These are phyloP conservation scores for Trametes coccinea DNA, from an alignment of 768 basidiomycete species.

Conservation along the genomic window DNA sequence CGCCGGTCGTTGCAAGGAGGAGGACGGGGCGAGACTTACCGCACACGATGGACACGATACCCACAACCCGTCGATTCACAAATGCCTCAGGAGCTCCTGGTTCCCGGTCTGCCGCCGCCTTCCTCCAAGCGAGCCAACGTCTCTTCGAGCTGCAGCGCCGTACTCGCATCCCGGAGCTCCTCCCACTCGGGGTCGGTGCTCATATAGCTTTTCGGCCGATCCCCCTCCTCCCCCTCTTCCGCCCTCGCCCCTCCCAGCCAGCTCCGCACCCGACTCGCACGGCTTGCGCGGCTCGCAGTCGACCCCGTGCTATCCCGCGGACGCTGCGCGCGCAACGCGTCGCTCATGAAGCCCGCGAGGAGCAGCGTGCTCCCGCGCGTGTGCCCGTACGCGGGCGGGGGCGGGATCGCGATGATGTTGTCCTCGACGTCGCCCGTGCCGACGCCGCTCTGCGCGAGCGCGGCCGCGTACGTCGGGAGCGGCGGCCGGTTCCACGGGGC, in stretches of 20 bases:
- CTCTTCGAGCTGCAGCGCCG: conserved; percentile 55
- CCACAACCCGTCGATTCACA: background rate
- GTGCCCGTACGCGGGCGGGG: conserved; percentile 78
- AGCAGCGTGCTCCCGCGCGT: conserved; percentile 69
- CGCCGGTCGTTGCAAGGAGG: background rate
- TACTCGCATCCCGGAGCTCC: conserved; percentile 50
- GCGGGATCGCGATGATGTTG: conserved; percentile 61
- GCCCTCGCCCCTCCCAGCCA: conserved; percentile 5
- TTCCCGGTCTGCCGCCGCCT: conserved; percentile 6
- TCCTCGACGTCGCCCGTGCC: conserved; percentile 80
- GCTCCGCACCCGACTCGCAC: too few relatives aligned
- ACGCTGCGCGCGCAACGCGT: conserved; percentile 50
- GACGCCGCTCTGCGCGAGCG: conserved; percentile 63
- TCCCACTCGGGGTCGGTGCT: conserved; percentile 61
- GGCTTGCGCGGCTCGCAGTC: conserved; percentile 24
- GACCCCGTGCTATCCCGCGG: conserved; percentile 8
- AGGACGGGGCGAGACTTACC: conserved; percentile 1
- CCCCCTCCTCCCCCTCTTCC: conserved; percentile 24
- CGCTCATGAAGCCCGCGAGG: conserved; percentile 51
- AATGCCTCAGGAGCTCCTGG: conserved; percentile 13
- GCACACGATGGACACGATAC: background rate
- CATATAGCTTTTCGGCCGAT: conserved; percentile 55
- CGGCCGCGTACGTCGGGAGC: conserved; percentile 70
- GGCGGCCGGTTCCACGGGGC: conserved; percentile 75
- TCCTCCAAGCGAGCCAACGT: conserved; percentile 47